phyloP scores from a whole-genome alignment of 1,284 basidiomycete genomes.

The Bondarzewia mesenterica region DNA sequence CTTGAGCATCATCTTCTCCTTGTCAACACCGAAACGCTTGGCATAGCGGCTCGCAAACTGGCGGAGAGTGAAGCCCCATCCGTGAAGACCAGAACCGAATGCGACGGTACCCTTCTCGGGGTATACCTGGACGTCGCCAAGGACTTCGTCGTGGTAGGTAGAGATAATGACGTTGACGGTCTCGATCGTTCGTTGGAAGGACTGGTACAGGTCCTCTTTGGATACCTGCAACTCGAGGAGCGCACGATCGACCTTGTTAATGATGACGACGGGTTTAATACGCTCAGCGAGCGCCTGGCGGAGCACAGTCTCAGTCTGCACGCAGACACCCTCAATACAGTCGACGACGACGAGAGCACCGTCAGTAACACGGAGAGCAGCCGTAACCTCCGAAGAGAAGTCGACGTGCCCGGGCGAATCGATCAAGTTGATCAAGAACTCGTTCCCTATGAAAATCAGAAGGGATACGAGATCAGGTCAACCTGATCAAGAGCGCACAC shows the following conservation, averaged over 20 bases:
- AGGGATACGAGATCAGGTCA: constrained; percentile 18
- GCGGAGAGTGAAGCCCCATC: constrained; percentile 99
- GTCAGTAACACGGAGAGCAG: constrained; percentile 99
- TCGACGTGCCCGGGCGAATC: constrained; percentile 99
- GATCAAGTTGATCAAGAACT: constrained; percentile 99
- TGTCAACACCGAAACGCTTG: constrained; percentile 99
- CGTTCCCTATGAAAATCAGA: constrained; percentile 51
- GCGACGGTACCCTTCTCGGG: constrained; percentile 98
- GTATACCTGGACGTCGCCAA: constrained; percentile 99
- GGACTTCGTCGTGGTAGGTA: constrained; percentile 90
- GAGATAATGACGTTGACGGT: constrained; percentile 99
- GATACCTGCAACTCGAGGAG: constrained; percentile 96
- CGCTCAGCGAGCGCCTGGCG: constrained; percentile 97
- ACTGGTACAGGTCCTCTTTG: constrained; percentile 98
- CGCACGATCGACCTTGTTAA: constrained; percentile 99
- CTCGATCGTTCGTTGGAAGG: constrained; percentile 97
- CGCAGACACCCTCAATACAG: constrained; percentile 99
- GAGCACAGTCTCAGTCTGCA: constrained; percentile 99
- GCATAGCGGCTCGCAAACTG: constrained; percentile 95
- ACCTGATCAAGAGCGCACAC: constrained; percentile 1
- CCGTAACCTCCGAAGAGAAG: constrained; percentile 99
- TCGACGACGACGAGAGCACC: constrained; percentile 99
- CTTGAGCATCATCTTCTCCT: constrained; percentile 96
- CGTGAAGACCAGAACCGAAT: constrained; percentile 99
- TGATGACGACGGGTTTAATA: constrained; percentile 99